Evolutionary conservation across 2,329 filamentous ascomycete genomes (phyloP).

Genomic region (Stachybotrys chartarum): DNA sequence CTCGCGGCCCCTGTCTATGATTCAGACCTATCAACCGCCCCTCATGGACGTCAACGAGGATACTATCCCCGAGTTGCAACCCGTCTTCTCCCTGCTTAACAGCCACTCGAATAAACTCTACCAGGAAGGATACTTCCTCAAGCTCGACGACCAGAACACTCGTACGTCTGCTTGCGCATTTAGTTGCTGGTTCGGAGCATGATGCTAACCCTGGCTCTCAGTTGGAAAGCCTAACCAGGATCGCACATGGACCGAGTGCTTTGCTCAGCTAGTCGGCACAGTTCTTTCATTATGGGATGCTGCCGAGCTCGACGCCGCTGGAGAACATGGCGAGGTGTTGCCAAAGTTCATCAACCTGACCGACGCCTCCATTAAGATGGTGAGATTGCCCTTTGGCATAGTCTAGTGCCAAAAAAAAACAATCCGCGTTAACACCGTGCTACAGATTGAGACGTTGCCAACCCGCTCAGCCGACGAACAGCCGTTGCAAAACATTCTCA

Average conservation of each 20-base stretch:
- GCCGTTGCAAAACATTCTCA: constrained; percentile 87
- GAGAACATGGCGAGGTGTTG: constrained; percentile 75
- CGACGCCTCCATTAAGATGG: constrained; percentile 97
- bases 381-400: constrained; percentile 30
- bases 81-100: constrained; percentile 90
- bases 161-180: constrained; percentile 49
- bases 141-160: constrained; percentile 88
- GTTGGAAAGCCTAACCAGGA: constrained; percentile 82
- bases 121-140: constrained; percentile 95
- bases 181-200: background rate
- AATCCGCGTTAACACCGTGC: background rate
- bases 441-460: constrained; percentile 78
- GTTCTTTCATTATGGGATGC: constrained; percentile 95
- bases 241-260: constrained; percentile 91
- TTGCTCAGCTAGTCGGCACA: constrained; percentile 91
- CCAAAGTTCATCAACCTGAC: constrained; percentile 95
- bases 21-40: constrained; percentile 77
- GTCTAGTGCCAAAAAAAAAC: background rate
- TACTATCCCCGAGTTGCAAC: constrained; percentile 85
- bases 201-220: constrained; percentile 27
- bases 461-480: constrained; percentile 71
- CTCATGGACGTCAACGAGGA: constrained; percentile 80
- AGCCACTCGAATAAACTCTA: constrained; percentile 95
- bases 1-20: constrained; percentile 76
- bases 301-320: constrained; percentile 79